phyloP scores from a whole-genome alignment of 2,329 filamentous ascomycete species.

The Colletotrichum limetticola region DNA sequence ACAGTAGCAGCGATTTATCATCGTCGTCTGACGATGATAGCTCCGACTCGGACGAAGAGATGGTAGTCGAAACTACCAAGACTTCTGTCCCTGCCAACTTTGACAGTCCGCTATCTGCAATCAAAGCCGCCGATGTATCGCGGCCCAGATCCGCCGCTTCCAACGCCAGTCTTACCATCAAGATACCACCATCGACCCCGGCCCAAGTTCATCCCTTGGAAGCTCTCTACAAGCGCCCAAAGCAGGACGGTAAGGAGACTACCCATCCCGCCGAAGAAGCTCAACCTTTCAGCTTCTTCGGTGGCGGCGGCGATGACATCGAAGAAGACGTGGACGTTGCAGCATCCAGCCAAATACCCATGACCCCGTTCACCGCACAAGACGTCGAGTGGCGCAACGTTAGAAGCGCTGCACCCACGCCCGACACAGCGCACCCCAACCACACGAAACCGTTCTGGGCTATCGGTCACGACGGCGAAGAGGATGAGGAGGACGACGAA shows the following conservation, averaged over 20 bases:
- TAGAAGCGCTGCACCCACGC: conserved; percentile 93
- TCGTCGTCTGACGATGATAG: conserved; percentile 33
- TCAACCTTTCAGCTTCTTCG: conserved; percentile 75
- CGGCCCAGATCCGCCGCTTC: conserved; percentile 64
- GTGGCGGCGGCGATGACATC: conserved; percentile 57
- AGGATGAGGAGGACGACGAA: conserved; percentile 52
- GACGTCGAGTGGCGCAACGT: conserved; percentile 80
- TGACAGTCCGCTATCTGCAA: conserved; percentile 26
- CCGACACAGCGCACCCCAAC: conserved; percentile 85
- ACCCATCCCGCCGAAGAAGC: conserved; percentile 7
- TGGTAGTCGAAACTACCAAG: conserved; percentile 34
- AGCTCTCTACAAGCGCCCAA: conserved; percentile 85
- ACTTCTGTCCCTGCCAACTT: background rate
- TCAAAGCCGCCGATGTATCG: conserved; percentile 45
- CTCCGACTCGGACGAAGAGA: conserved; percentile 38
- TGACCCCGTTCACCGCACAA: conserved; percentile 84
- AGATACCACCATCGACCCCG: conserved; percentile 60
- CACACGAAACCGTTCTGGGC: conserved; percentile 71
- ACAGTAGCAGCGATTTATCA: conserved; percentile 39
- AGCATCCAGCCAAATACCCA: conserved; percentile 60
- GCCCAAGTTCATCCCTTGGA: conserved; percentile 84
- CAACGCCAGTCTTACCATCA: conserved; percentile 63
- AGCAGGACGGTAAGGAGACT: conserved; percentile 50
- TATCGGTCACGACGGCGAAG: conserved; percentile 55
- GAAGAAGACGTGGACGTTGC: conserved; percentile 41